phyloP scores from a whole-genome alignment of 148 eudicot species.

The Heliamphora exappendiculata region DNA sequence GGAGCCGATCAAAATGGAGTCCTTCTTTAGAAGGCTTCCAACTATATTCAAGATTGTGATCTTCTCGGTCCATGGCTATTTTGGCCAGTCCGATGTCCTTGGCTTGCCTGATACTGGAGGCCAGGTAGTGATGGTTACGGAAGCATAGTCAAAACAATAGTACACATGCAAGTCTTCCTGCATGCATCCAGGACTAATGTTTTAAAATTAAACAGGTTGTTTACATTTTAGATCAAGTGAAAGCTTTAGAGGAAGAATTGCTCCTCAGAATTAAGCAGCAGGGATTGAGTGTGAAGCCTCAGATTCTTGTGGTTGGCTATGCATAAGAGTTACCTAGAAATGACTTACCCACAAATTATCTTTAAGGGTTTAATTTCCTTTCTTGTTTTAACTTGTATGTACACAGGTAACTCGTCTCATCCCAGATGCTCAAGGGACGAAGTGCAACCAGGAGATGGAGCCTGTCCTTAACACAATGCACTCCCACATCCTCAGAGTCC shows the following conservation, averaged over 20 bases:
- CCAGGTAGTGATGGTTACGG: slow-evolving; percentile 28
- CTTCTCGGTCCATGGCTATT: slow-evolving; percentile 57
- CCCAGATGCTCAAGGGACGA: slow-evolving; percentile 58
- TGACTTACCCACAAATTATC: neutral
- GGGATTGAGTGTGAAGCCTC: slow-evolving; percentile 53
- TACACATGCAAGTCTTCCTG: neutral
- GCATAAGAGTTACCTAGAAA: neutral
- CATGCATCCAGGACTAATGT: neutral
- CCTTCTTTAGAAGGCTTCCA: slow-evolving; percentile 46
- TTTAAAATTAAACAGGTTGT: slow-evolving; percentile 34
- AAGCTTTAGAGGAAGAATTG: slow-evolving; percentile 57
- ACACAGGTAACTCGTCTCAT: slow-evolving; percentile 53
- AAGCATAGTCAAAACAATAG: neutral
- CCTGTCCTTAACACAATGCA: slow-evolving; percentile 42
- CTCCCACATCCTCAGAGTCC: slow-evolving; percentile 52
- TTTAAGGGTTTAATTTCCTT: neutral
- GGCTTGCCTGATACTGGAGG: slow-evolving; percentile 75
- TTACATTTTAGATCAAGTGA: slow-evolving; percentile 66
- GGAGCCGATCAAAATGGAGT: slow-evolving; percentile 36
- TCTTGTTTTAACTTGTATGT: neutral
- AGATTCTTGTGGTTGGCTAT: slow-evolving; percentile 51
- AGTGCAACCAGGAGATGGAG: slow-evolving; percentile 53
- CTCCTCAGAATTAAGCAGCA: slow-evolving; percentile 49
- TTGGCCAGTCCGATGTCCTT: slow-evolving; percentile 59
- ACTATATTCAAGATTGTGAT: slow-evolving; percentile 43